These are phyloP conservation scores for Penicillium cosmopolitanum DNA, from an alignment of 495 filamentous ascomycete species.

Conservation along the genomic window DNA sequence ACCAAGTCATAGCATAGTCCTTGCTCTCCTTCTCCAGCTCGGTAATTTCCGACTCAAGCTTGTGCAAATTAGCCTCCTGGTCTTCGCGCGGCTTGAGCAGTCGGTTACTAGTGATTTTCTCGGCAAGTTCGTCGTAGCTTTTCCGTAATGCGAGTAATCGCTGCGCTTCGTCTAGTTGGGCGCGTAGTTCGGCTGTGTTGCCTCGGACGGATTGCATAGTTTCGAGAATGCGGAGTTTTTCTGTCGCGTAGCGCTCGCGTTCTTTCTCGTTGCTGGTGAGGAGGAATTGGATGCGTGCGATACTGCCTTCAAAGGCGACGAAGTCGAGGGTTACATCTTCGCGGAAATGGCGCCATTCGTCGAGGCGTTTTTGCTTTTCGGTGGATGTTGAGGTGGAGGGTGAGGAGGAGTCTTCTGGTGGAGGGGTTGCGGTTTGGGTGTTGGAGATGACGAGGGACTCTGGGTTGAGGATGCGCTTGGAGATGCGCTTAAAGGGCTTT, in stretches of 20 bases:
- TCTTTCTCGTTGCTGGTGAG: slow-evolving; percentile 81
- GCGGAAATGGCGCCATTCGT: slow-evolving; percentile 63
- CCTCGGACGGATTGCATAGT: slow-evolving; percentile 77
- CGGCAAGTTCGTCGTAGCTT: slow-evolving; percentile 80
- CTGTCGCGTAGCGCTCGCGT: slow-evolving; percentile 80
- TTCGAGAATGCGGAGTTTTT: slow-evolving; percentile 74
- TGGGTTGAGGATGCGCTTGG: slow-evolving; percentile 73
- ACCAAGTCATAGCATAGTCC: slow-evolving; percentile 82
- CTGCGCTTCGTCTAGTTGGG: slow-evolving; percentile 75
- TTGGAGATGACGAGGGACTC: slow-evolving; percentile 59
- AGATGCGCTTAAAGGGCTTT: slow-evolving; percentile 88
- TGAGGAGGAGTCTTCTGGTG: slow-evolving; percentile 60
- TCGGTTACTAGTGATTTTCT: slow-evolving; percentile 83
- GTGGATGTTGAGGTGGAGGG: slow-evolving; percentile 29
- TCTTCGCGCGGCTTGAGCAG: slow-evolving; percentile 81
- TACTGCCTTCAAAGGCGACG: slow-evolving; percentile 82
- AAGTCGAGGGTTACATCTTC: slow-evolving; percentile 91
- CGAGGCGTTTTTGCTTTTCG: slow-evolving; percentile 51
- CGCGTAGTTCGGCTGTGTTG: slow-evolving; percentile 70
- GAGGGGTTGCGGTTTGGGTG: slow-evolving; percentile 67
- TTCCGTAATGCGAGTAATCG: slow-evolving; percentile 76
- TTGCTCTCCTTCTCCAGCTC: slow-evolving; percentile 84
- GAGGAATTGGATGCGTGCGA: slow-evolving; percentile 87
- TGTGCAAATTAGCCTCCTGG: slow-evolving; percentile 74
- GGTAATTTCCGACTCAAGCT: slow-evolving; percentile 83